A percentile compares a stretch with the other conserved stretches of the same genome.
Evolutionary conservation across 2,329 filamentous ascomycete species (phyloP).

Genomic region (Ilyonectria mors-panacis): DNA sequence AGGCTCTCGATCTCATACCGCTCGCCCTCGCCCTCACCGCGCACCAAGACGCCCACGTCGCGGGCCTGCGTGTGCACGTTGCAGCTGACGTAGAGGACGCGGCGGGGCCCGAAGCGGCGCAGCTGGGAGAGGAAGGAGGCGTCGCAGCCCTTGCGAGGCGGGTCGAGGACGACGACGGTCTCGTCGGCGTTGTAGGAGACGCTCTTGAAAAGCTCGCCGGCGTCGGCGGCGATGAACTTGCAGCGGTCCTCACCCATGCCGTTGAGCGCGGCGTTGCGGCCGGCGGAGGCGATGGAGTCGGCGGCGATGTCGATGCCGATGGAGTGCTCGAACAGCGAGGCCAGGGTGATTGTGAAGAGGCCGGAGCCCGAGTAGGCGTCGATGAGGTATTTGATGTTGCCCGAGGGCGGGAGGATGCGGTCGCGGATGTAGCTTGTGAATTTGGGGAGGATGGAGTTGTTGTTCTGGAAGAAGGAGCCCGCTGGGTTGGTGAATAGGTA

Average conservation of each 20-base stretch:
- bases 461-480: constrained; percentile 98
- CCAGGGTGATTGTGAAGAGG: constrained; percentile 95
- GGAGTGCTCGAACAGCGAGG: constrained; percentile 84
- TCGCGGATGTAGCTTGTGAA: constrained; percentile 92
- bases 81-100: constrained; percentile 95
- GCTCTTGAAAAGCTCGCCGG: constrained; percentile 83
- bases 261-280: constrained; percentile 84
- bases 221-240: constrained; percentile 91
- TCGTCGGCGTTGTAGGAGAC: constrained; percentile 82
- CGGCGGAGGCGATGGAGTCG: constrained; percentile 83
- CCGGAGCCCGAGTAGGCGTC: constrained; percentile 98
- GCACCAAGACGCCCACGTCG: constrained; percentile 90
- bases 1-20: constrained; percentile 92
- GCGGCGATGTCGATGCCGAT: constrained; percentile 92
- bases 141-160: constrained; percentile 96
- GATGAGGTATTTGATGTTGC: constrained; percentile 84
- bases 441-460: constrained; percentile 92
- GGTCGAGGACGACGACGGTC: constrained; percentile 95
- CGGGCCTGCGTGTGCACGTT: constrained; percentile 98
- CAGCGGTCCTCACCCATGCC: constrained; percentile 77
- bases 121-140: constrained; percentile 86
- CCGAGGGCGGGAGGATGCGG: constrained; percentile 74
- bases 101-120: constrained; percentile 80
- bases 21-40: constrained; percentile 68
- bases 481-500: constrained; percentile 93